Evolutionary conservation across 108 stramenopile species (phyloP), one percentile per base, ranked within the genome.

Genomic region (Seminavis robusta): DNA sequence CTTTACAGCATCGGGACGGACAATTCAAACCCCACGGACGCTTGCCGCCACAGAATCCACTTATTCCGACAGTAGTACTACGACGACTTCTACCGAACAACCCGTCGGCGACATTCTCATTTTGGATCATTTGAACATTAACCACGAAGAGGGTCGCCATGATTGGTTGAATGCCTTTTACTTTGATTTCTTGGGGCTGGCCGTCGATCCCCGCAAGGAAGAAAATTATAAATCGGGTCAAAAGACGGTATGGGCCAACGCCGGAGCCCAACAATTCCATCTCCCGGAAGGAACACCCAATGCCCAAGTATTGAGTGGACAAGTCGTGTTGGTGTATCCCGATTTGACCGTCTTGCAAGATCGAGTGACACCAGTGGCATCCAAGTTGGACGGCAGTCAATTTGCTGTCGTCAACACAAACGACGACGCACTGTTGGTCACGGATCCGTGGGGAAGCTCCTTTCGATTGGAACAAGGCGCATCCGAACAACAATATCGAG

Each of bases 221-320:
- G 41, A 40, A 27, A 65, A 65, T 31, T 4, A 66, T 24, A 25
- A 33, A 4, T 8, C 36, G 3, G 47, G 51, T 29, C 21, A 29
- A 27, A 32, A 32, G n/a, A 71, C 49, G 15, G 47, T 72, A 7
- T 53, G 62, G 61, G 44, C 60, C 31, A 77, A 72, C 43, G 49
- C 46, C 57, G 76, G 71, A 7, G 38, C 48, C 13, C 41, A 61
- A 8, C 76, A 77, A 63, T 62, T 77, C 34, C 76, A 77, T 43
- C 36, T 77, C 23, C 67, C 65, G 21, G 64, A 66, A 38, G 62
- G 48, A 40, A 53, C 24, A 39, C 47, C 64, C 3, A 40, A 73
- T 21, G 77, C 77, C 8, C 84, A 86, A 47, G 75, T 80, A 0
- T 59, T 86, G 33, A 69, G 80, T 21, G 85, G 85, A 17, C 38